These are phyloP conservation scores for Ophiostoma sp. DNA, from an alignment of 2,329 filamentous ascomycete species.

Conservation along the genomic window DNA sequence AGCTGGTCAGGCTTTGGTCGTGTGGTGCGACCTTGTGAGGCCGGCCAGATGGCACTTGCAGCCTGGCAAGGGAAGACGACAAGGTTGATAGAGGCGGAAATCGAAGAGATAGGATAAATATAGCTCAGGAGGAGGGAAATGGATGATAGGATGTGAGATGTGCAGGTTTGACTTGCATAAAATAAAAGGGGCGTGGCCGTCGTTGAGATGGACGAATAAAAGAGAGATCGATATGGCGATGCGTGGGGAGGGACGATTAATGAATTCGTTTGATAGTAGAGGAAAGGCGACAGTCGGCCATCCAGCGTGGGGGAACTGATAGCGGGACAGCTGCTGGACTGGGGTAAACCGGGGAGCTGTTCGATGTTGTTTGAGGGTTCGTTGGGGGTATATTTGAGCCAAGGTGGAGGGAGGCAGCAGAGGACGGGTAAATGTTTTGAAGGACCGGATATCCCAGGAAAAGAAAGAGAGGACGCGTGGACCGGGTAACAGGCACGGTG, in stretches of 20 bases:
- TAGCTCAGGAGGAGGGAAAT: background rate
- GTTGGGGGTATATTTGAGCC: background rate
- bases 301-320: background rate
- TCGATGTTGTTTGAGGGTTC: background rate
- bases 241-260: no score
- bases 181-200: background rate
- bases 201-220: background rate
- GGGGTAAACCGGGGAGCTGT: background rate
- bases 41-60: slow-evolving; percentile 1
- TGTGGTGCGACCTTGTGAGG: background rate
- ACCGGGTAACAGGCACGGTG: slow-evolving; percentile 1
- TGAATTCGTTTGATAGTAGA: no score
- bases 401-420: background rate
- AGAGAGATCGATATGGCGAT: background rate
- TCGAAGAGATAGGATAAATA: background rate
- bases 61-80: background rate
- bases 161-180: slow-evolving; percentile 4
- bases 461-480: background rate
- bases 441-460: background rate
- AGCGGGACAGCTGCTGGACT: background rate
- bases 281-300: background rate
- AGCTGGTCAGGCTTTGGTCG: background rate
- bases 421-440: no score
- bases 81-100: background rate
- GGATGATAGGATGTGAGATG: background rate